Conservation (phyloP, 176 grass and related monocot species). For the Rhynchospora tenuis region DNA sequence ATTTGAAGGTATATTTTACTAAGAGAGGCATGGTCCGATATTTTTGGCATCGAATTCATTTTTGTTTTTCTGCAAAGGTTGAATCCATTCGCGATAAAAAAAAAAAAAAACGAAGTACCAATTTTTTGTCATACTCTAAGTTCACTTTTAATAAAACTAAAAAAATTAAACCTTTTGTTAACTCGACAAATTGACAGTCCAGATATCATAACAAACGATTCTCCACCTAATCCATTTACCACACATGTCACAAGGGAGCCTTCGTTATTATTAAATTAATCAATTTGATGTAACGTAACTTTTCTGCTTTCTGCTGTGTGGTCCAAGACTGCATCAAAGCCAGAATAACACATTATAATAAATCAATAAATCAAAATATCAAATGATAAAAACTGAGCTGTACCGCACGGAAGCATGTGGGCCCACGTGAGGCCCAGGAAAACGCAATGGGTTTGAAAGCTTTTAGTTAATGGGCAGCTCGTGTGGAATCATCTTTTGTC, state of each 20-base stretch:
- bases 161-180: no score
- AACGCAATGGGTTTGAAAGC: background rate
- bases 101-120: no score
- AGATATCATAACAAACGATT: no score
- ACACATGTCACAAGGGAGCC: background rate
- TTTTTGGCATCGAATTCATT: no score
- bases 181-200: no score
- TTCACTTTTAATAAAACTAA: no score
- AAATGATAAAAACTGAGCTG: conserved; percentile 2
- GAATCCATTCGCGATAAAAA: no score
- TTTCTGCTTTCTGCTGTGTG: background rate
- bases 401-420: conserved; percentile 3
- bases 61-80: no score
- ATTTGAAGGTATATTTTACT: no score
- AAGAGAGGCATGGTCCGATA: no score
- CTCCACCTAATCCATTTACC: conserved; percentile 12
- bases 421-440: background rate
- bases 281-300: background rate
- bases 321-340: background rate
- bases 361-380: background rate
- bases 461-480: conserved; percentile 9
- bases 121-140: no score
- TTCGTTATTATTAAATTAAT: background rate
- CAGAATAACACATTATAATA: background rate
- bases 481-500: conserved; percentile 23